Base-by-base conservation (phyloP, 768 basidiomycete genomes). In the Lactarius trivialis region DNA sequence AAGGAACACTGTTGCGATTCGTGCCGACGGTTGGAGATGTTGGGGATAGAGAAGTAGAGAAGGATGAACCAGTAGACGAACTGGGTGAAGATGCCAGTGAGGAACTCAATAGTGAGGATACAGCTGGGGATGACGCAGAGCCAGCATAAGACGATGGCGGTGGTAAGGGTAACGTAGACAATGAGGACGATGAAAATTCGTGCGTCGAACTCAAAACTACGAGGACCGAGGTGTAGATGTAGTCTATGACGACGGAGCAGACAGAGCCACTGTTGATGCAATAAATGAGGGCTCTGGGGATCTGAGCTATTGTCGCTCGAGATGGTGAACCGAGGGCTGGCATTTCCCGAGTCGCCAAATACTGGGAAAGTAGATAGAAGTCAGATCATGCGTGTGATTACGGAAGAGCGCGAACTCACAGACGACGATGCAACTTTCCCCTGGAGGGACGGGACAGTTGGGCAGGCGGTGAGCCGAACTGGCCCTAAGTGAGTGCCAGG, bases 361-460 rank as follows among this genome's bases (percentile, higher is more conserved):
- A 63, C 64, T 65, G 43, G 21, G 43, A 45, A 24, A 21, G 43
- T 19, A 28, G 26, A 36, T 30, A 39, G 52, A 24, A 34, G 28
- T 48, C 9, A 55, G 49, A 34, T 4, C 43, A 21, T 21, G 43
- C 24, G 43, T 45, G 24, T 21, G 28, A 32, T 53, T 30, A 53
- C 2, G 39, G 4, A 48, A 51, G 26, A 4, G 2, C n/a, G 3
- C 30, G 32, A 30, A 70, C 69, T 72, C 63, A 81, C 80, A 71
- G 65, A 81, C 81, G 58, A 81, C 71, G 60, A 80, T 76, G 69
- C 82, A 82, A 67, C 77, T 73, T 60, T 73, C 60, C 36, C 77
- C 69, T 14, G 70, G 45, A 12, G 72, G 21, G 17, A 78, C 71
- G 72, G 21, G 17, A 78, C 71, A 37, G 74, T 62, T 12, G 80